Percentiles rank a stretch among this genome's conserved stretches.
Conservation (phyloP, 2,329 filamentous ascomycete genomes). For the Paecilomyces niveus region DNA sequence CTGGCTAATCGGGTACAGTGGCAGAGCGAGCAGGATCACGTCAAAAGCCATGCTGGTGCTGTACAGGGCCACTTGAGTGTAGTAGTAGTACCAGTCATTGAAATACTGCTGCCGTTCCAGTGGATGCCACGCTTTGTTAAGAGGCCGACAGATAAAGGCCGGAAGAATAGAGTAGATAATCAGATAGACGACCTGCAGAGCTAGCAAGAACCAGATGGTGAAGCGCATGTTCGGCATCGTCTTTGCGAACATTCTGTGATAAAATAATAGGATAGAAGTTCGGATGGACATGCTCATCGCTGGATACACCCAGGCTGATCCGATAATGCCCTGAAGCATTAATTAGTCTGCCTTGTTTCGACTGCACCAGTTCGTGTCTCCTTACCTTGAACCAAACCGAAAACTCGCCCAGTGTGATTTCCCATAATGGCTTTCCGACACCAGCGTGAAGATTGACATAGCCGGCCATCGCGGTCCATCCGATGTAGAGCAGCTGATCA, state of each 20-base stretch:
- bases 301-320: constrained; percentile 15
- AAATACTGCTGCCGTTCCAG: constrained; percentile 12
- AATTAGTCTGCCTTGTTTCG: too few species aligned
- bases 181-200: constrained; percentile 13
- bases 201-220: constrained; percentile 8
- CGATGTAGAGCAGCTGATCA: too few species aligned
- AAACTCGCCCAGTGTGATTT: too few species aligned
- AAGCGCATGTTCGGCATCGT: background rate
- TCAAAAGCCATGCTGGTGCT: constrained; percentile 18
- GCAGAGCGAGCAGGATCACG: constrained; percentile 15
- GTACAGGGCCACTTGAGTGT: constrained; percentile 13
- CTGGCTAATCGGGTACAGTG: constrained; percentile 13
- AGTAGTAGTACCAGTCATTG: constrained; percentile 13
- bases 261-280: constrained; percentile 17
- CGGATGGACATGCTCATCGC: constrained; percentile 14
- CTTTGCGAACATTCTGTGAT: constrained; percentile 14
- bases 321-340: constrained; percentile 2
- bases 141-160: constrained; percentile 13
- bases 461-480: too few species aligned
- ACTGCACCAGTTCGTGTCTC: too few species aligned
- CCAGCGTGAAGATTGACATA: too few species aligned
- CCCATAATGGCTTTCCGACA: too few species aligned
- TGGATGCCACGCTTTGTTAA: constrained; percentile 11
- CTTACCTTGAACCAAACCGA: too few species aligned
- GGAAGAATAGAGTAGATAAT: constrained; percentile 15